Evolutionary conservation across 2,329 filamentous ascomycete genomes (phyloP).

Genomic region (Hymenoscyphus occultus): DNA sequence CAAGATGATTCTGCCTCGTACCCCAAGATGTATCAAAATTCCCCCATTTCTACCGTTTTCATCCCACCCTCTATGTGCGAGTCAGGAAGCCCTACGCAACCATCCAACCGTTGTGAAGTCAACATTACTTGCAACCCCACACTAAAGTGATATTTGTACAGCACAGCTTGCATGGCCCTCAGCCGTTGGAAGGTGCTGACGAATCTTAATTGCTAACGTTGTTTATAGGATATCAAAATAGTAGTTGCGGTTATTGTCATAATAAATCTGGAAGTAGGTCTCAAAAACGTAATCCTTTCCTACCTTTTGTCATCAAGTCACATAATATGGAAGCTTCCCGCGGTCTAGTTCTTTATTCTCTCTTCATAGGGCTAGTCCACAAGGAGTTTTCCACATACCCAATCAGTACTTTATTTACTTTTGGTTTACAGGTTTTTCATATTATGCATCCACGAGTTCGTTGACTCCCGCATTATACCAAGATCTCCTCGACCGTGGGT

Average conservation of each 20-base stretch:
- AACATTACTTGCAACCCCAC: conserved; percentile 10
- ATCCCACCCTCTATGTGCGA: conserved; percentile 11
- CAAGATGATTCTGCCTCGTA: neutral
- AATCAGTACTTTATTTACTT: conserved; percentile 22
- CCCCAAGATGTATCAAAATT: neutral
- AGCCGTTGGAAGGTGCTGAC: conserved; percentile 14
- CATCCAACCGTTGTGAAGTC: neutral
- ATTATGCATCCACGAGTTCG: conserved; percentile 62
- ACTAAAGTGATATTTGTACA: conserved; percentile 10
- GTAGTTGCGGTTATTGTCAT: conserved; percentile 34
- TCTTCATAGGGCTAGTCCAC: neutral
- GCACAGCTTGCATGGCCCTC: conserved; percentile 4
- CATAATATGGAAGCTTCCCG: neutral
- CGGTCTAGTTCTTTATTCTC: neutral
- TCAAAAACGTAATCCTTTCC: conserved; percentile 24
- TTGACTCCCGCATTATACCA: conserved; percentile 69
- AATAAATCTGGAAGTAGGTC: conserved; percentile 34
- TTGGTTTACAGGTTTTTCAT: conserved; percentile 59
- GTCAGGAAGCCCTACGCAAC: conserved; percentile 6
- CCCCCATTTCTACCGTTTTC: neutral
- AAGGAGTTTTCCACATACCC: neutral
- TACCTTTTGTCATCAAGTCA: conserved; percentile 14
- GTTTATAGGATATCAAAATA: conserved; percentile 32
- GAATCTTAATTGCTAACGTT: conserved; percentile 19
- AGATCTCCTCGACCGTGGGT: conserved; percentile 68